Evolutionary conservation across 768 basidiomycete genomes (phyloP), one percentile per base, ranked within the genome.

Genomic region (Tylopilus balloui): DNA sequence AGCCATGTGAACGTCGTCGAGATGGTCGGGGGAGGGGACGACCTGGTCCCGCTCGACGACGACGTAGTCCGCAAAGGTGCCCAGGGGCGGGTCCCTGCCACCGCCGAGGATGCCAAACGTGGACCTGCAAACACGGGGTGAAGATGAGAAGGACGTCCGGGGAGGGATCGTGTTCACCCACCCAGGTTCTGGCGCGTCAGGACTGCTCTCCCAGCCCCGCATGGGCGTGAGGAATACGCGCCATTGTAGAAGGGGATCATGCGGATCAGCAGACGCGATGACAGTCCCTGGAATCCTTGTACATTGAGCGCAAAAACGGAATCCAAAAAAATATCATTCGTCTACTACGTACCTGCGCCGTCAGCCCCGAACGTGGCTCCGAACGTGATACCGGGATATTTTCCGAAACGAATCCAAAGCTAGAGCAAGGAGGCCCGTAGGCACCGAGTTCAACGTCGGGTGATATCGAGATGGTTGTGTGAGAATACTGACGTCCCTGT

Each of bases 51-150:
- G 78, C 46, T 81, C 82, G 15, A 92, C 83, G 17, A 81, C 77
- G 24, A 90, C 76, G 57, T 88, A 87, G 56, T 92, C 81, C 8
- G 84, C 64, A 58, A 90, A 90, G 1, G 88, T 88, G 0, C 91
- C 91, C 7, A 84, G 62, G 6, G 74, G 68, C 0, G 76, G 82
- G 20, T 68, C 68, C 7, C 59, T 63, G 1, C 73, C 75, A 1
- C 84, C 80, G 1, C 91, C 91, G 10, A 91, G 60, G 48, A 86
- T 78, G 14, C 80, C 77, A 45, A 88, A 84, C n/a, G 76, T 83
- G 4, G 55, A 57, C 44, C 53, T 60, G 21, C 8, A 14, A 41
- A 31, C 19, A 45, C 17, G 15, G 24, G 17, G 3, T 6, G 8
- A 5, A 25, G 34, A 38, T 39, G 27, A 32, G 44, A 29, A 6